Evolutionary conservation across 805 yeast genomes (phyloP).

Genomic region (Ogataea degrootiae): DNA sequence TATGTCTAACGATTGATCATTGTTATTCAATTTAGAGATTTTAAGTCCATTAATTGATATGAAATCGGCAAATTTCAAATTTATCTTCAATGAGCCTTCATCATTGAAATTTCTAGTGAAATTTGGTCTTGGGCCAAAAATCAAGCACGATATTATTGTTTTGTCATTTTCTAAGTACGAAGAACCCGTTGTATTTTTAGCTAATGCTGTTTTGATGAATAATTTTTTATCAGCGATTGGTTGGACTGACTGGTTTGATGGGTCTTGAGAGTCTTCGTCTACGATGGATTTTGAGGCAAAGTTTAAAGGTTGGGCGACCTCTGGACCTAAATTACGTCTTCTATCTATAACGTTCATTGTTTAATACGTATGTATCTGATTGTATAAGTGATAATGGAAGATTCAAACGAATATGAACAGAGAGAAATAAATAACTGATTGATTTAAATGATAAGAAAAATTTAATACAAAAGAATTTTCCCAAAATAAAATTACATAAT

Average conservation of each 20-base stretch:
- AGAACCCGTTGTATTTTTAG: conserved; percentile 77
- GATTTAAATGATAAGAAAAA: too few relatives aligned
- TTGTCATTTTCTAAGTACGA: conserved; percentile 68
- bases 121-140: conserved; percentile 86
- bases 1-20: conserved; percentile 41
- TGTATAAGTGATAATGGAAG: too few relatives aligned
- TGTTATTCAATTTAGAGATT: conserved; percentile 26
- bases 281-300: conserved; percentile 26
- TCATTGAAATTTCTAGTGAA: conserved; percentile 29
- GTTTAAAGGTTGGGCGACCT: conserved; percentile 51
- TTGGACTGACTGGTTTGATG: conserved; percentile 10
- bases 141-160: conserved; percentile 59
- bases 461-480: too few relatives aligned
- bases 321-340: conserved; percentile 83
- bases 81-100: conserved; percentile 25
- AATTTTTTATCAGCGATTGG: conserved; percentile 26
- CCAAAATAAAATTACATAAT: too few relatives aligned
- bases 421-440: too few relatives aligned
- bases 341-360: conserved; percentile 54
- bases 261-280: conserved; percentile 10
- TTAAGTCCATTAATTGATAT: conserved; percentile 10
- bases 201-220: conserved; percentile 59
- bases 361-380: neutral
- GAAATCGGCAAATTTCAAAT: conserved; percentile 44
- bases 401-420: too few relatives aligned